Evolutionary conservation across 2,329 filamentous ascomycete species (phyloP).

Genomic region (Ophiostoma piceae): DNA sequence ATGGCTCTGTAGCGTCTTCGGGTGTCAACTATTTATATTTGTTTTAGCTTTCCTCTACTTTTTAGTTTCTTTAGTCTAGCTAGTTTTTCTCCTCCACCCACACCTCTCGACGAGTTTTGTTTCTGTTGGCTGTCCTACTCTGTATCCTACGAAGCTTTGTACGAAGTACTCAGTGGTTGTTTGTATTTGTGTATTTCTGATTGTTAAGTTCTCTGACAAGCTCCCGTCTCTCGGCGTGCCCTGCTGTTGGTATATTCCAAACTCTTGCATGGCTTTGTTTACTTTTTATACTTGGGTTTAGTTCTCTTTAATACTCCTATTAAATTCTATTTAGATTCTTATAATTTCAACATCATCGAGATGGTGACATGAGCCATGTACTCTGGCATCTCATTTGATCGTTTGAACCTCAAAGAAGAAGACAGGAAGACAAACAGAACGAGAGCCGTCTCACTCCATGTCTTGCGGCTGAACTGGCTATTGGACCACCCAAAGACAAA

Average conservation of each 20-base stretch:
- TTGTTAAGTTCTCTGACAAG: background rate
- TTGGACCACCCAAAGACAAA: background rate
- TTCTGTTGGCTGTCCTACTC: background rate
- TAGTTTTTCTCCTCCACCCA: slow-evolving; percentile 11
- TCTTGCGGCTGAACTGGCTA: background rate
- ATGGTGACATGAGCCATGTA: background rate
- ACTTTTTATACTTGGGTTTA: background rate
- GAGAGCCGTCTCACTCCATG: background rate
- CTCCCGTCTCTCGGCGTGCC: slow-evolving; percentile 5
- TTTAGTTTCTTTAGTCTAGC: slow-evolving; percentile 4
- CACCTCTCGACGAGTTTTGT: background rate
- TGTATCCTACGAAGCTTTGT: background rate
- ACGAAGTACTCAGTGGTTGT: background rate
- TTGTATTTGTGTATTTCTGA: background rate
- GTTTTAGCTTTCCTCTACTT: slow-evolving; percentile 7
- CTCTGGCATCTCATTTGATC: background rate
- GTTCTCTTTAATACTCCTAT: background rate
- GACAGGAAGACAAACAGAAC: background rate
- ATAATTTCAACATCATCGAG: background rate
- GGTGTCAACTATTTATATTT: background rate
- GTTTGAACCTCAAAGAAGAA: background rate
- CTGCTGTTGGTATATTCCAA: background rate
- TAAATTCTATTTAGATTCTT: background rate
- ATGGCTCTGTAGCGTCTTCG: background rate
- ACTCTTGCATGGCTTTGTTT: background rate